Conservation (phyloP, 1,139 yeast genomes). For the Lodderomyces elongisporus region DNA sequence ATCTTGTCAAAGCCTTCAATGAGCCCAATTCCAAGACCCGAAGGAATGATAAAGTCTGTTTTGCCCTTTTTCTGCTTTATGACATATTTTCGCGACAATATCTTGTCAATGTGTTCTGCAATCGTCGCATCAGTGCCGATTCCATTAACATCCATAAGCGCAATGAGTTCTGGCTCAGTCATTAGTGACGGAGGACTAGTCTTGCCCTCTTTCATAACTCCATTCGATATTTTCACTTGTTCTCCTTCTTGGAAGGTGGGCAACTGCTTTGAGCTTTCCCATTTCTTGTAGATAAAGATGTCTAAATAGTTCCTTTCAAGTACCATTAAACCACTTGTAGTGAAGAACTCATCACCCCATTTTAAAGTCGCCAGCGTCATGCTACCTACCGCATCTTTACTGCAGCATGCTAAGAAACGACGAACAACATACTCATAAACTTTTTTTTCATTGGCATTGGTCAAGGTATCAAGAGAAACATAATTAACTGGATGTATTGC, state of each 20-base stretch:
- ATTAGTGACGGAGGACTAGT: slow-evolving; percentile 78
- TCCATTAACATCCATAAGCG: slow-evolving; percentile 94
- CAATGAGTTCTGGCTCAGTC: slow-evolving; percentile 90
- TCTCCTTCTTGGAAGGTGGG: slow-evolving; percentile 64
- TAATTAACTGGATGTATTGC: slow-evolving; percentile 88
- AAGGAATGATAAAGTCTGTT: slow-evolving; percentile 57
- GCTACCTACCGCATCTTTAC: slow-evolving; percentile 82
- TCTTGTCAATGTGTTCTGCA: slow-evolving; percentile 93
- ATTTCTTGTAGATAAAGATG: slow-evolving; percentile 69
- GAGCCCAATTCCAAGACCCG: slow-evolving; percentile 78
- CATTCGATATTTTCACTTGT: slow-evolving; percentile 45
- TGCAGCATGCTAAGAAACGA: slow-evolving; percentile 87
- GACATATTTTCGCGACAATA: slow-evolving; percentile 63
- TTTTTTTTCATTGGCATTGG: slow-evolving; percentile 51
- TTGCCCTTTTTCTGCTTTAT: slow-evolving; percentile 37
- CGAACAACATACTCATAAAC: slow-evolving; percentile 87
- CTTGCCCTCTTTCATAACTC: slow-evolving; percentile 64
- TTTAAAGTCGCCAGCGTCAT: slow-evolving; percentile 56
- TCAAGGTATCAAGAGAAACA: slow-evolving; percentile 29
- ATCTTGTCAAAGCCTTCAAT: slow-evolving; percentile 85
- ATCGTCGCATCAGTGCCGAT: slow-evolving; percentile 99
- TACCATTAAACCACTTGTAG: slow-evolving; percentile 68
- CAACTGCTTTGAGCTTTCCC: slow-evolving; percentile 66
- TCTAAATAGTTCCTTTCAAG: slow-evolving; percentile 72
- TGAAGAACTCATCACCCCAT: slow-evolving; percentile 78